Evolutionary conservation across 2,329 filamentous ascomycete species (phyloP).

Genomic region (Clarireedia hainanense): DNA sequence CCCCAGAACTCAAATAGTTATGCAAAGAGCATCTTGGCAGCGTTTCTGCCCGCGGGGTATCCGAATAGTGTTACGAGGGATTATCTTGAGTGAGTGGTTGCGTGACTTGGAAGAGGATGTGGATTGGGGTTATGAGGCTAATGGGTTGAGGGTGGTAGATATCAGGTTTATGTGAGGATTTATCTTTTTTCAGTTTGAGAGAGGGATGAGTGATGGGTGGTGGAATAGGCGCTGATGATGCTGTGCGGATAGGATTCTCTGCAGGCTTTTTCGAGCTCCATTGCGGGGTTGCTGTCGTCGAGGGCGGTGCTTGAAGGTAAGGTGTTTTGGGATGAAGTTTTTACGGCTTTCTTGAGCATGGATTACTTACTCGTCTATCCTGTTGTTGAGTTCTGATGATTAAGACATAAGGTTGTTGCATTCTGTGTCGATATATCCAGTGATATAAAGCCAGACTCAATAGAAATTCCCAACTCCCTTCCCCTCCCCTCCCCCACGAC

Average conservation of each 20-base stretch:
- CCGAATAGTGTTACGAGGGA: conserved; percentile 64
- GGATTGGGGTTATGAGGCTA: not conserved
- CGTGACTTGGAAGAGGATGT: not conserved
- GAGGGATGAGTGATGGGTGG: not conserved
- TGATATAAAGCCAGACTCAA: no score
- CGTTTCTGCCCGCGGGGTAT: conserved; percentile 62
- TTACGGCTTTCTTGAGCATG: not conserved
- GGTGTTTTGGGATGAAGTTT: not conserved
- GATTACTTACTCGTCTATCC: no score
- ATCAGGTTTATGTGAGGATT: conserved; percentile 56
- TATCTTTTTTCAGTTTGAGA: no score
- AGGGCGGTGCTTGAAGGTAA: conserved; percentile 59
- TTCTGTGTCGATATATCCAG: not conserved
- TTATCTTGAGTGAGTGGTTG: conserved; percentile 50
- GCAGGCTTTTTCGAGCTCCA: conserved; percentile 58
- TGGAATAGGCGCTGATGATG: not conserved
- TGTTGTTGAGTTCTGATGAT: no score
- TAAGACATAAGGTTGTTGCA: no score
- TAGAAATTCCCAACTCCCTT: no score
- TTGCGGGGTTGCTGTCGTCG: conserved; percentile 56
- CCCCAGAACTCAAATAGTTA: conserved; percentile 21
- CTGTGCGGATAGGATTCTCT: conserved; percentile 42
- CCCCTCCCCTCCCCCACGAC: no score
- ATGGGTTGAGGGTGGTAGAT: conserved; percentile 36
- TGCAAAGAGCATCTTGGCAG: conserved; percentile 38